These are phyloP conservation scores for Aspergillus tamarii DNA, from an alignment of 2,329 filamentous ascomycete species.

Conservation along the genomic window DNA sequence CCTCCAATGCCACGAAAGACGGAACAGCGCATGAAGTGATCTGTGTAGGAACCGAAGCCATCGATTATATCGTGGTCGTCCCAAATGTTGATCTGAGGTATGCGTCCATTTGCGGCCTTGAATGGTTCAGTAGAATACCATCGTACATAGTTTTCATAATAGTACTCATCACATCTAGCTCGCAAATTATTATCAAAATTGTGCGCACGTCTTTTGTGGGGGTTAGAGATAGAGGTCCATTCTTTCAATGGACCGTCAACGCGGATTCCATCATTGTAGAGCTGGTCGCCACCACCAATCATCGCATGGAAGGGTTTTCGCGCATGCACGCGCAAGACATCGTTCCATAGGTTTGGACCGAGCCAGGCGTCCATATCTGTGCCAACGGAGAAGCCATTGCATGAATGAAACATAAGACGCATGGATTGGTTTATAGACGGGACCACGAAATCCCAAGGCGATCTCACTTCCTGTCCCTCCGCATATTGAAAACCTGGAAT, in stretches of 20 bases:
- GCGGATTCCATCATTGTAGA: slow-evolving; percentile 76
- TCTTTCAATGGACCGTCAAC: slow-evolving; percentile 76
- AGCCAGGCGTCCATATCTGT: slow-evolving; percentile 66
- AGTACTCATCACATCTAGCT: slow-evolving; percentile 62
- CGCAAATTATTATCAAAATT: slow-evolving; percentile 68
- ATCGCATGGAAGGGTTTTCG: slow-evolving; percentile 67
- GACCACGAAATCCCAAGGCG: slow-evolving; percentile 58
- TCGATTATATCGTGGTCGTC: slow-evolving; percentile 70
- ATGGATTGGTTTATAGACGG: slow-evolving; percentile 65
- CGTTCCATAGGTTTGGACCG: slow-evolving; percentile 66
- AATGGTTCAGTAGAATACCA: slow-evolving; percentile 73
- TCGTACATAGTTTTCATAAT: slow-evolving; percentile 63
- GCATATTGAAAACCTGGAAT: slow-evolving; percentile 68
- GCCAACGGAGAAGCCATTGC: slow-evolving; percentile 69
- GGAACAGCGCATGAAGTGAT: slow-evolving; percentile 67
- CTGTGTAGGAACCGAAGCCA: slow-evolving; percentile 67
- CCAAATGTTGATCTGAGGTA: slow-evolving; percentile 68
- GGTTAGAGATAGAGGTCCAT: slow-evolving; percentile 65
- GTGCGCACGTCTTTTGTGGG: slow-evolving; percentile 61
- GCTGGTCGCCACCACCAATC: slow-evolving; percentile 91
- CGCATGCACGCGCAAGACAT: slow-evolving; percentile 64
- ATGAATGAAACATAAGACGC: slow-evolving; percentile 72
- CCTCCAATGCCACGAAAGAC: slow-evolving; percentile 69
- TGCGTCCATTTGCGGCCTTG: slow-evolving; percentile 62
- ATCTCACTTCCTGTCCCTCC: slow-evolving; percentile 58